phyloP scores from a whole-genome alignment of 306 rosid genomes.

The Cucurbita maxima region DNA sequence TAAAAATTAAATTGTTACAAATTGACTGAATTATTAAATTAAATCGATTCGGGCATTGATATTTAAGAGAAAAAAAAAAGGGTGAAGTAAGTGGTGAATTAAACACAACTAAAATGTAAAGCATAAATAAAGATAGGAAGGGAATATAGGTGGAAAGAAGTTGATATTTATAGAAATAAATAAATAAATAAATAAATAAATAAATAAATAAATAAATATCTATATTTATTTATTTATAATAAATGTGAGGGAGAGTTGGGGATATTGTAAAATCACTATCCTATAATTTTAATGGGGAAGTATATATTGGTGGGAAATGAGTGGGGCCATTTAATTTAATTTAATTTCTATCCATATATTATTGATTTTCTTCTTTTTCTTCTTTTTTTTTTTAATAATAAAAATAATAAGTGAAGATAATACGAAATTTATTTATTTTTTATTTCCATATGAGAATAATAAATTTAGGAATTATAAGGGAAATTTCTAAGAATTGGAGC shows the following conservation, averaged over 20 bases:
- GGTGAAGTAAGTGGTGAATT: not conserved
- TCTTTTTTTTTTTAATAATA: not conserved
- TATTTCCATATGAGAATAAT: not conserved
- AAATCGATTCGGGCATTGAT: not conserved
- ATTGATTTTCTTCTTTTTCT: not conserved
- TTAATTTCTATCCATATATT: not conserved
- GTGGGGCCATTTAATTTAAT: not conserved
- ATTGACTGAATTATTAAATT: too few relatives aligned
- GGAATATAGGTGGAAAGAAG: not conserved
- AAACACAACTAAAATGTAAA: not conserved
- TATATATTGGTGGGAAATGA: not conserved
- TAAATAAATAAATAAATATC: not conserved
- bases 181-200: too few relatives aligned
- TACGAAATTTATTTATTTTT: not conserved
- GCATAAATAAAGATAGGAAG: not conserved
- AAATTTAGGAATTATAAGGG: not conserved
- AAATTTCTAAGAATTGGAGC: not conserved
- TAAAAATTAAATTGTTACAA: too few relatives aligned
- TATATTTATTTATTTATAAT: too few relatives aligned
- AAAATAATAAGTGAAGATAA: not conserved
- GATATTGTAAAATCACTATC: not conserved
- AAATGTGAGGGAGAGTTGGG: not conserved
- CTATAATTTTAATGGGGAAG: not conserved
- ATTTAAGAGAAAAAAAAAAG: not conserved
- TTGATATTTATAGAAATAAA: not conserved